A percentile compares a stretch with the other conserved stretches of the same genome.
phyloP scores from a whole-genome alignment of 352 stramenopile species.

The Aphanomyces stellatus region DNA sequence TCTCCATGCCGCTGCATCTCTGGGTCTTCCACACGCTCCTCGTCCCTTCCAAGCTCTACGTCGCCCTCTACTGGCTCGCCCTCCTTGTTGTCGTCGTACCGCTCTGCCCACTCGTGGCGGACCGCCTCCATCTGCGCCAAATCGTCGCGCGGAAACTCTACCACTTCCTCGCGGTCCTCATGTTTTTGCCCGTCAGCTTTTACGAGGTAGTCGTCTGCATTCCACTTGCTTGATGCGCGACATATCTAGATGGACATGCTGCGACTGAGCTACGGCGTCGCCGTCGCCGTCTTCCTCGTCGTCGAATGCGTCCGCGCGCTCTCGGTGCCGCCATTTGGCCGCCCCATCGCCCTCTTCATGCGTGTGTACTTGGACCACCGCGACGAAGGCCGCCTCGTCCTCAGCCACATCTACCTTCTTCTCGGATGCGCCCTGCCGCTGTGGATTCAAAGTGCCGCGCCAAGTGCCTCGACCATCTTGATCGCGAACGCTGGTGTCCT shows the following conservation, averaged over 20 bases:
- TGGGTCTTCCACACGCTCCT: constrained; percentile 51
- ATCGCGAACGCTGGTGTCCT: constrained; percentile 58
- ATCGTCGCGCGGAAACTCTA: constrained; percentile 78
- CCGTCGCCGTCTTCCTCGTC: constrained; percentile 57
- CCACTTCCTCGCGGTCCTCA: constrained; percentile 64
- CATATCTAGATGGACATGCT: constrained; percentile 42
- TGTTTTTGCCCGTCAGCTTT: constrained; percentile 64
- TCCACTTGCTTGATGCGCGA: background rate
- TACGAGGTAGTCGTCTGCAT: constrained; percentile 24
- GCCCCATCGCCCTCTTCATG: constrained; percentile 48
- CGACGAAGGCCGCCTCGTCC: constrained; percentile 50
- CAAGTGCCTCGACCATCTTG: constrained; percentile 19
- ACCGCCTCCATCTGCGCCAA: constrained; percentile 34
- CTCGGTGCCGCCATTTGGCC: constrained; percentile 46
- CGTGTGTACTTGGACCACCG: constrained; percentile 65
- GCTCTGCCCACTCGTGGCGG: constrained; percentile 35
- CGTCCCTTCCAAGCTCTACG: constrained; percentile 25
- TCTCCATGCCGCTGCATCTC: constrained; percentile 42
- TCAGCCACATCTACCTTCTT: constrained; percentile 74
- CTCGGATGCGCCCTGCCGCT: constrained; percentile 63
- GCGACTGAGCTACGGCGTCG: constrained; percentile 67
- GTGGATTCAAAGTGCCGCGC: constrained; percentile 36
- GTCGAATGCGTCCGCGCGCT: constrained; percentile 58
- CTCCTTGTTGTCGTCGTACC: constrained; percentile 49
- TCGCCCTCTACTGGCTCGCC: constrained; percentile 50